A percentile compares a stretch with the other conserved stretches of the same genome.
phyloP scores from a whole-genome alignment of 176 grass and related monocot genomes.

The Poa pratensis region DNA sequence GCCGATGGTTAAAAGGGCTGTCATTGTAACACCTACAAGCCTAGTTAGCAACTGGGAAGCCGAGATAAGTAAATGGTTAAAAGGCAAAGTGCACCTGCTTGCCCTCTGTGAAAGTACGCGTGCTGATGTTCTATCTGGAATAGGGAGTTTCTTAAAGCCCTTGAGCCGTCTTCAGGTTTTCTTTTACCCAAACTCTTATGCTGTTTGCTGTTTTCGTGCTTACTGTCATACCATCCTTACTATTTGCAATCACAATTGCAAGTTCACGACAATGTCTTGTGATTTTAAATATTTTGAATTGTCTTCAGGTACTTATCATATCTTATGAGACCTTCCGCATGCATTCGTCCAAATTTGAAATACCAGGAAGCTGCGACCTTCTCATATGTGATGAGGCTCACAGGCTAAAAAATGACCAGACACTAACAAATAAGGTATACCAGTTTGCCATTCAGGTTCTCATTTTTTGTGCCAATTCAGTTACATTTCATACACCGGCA shows the following conservation, averaged over 20 bases:
- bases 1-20: constrained; percentile 83
- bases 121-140: constrained; percentile 91
- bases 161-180: constrained; percentile 79
- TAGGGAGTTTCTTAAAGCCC: constrained; percentile 88
- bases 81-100: constrained; percentile 71
- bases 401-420: constrained; percentile 97
- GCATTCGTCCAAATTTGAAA: constrained; percentile 98
- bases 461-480: constrained; percentile 4
- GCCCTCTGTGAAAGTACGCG: constrained; percentile 94
- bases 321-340: constrained; percentile 99
- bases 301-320: constrained; percentile 84
- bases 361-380: constrained; percentile 79
- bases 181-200: constrained; percentile 15
- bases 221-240: constrained; percentile 12
- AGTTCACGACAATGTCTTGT: constrained; percentile 30
- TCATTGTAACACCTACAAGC: constrained; percentile 96
- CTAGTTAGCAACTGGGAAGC: constrained; percentile 98
- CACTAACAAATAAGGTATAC: constrained; percentile 86
- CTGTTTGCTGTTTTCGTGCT: constrained; percentile 36
- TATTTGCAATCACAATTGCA: constrained; percentile 33
- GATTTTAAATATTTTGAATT: constrained; percentile 43
- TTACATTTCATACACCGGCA: constrained; percentile 1
- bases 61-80: constrained; percentile 94
- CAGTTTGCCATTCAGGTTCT: constrained; percentile 22
- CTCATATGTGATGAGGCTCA: constrained; percentile 99